These are phyloP conservation scores for Drechslerella dactyloides DNA, from an alignment of 2,329 filamentous ascomycete species.

Conservation along the genomic window DNA sequence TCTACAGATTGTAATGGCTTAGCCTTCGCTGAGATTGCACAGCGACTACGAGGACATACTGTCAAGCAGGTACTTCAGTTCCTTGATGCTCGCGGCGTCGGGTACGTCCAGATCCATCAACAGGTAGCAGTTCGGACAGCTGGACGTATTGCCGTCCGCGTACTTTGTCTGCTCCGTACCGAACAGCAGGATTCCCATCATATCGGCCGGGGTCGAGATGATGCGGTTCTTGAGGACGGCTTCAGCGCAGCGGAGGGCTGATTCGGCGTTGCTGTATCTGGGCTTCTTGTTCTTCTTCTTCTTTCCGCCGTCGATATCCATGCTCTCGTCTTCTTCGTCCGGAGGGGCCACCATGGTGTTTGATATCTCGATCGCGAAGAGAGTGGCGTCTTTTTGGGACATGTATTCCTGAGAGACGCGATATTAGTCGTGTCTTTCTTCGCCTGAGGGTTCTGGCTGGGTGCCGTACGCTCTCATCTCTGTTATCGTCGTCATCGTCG, in stretches of 20 bases:
- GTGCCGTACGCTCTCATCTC: slow-evolving; percentile 68
- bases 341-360: slow-evolving; percentile 73
- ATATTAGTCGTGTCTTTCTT: slow-evolving; percentile 12
- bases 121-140: slow-evolving; percentile 90
- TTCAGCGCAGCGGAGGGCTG: slow-evolving; percentile 91
- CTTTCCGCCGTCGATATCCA: slow-evolving; percentile 57
- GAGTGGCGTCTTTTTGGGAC: slow-evolving; percentile 92
- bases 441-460: slow-evolving; percentile 5
- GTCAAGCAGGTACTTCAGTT: slow-evolving; percentile 75
- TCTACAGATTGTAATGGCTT: slow-evolving; percentile 59
- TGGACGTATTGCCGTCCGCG: slow-evolving; percentile 66
- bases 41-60: slow-evolving; percentile 22
- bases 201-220: slow-evolving; percentile 92
- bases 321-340: slow-evolving; percentile 44
- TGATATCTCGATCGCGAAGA: slow-evolving; percentile 92
- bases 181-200: slow-evolving; percentile 94
- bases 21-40: background rate
- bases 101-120: slow-evolving; percentile 87
- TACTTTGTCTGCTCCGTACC: slow-evolving; percentile 86
- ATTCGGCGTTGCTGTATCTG: slow-evolving; percentile 76
- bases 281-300: slow-evolving; percentile 48
- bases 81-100: slow-evolving; percentile 83
- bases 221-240: slow-evolving; percentile 97
- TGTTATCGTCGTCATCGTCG: slow-evolving; percentile 73
- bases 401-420: slow-evolving; percentile 73